These are phyloP conservation scores for Candida railenensis DNA, from an alignment of 805 yeast genomes.

Conservation along the genomic window DNA sequence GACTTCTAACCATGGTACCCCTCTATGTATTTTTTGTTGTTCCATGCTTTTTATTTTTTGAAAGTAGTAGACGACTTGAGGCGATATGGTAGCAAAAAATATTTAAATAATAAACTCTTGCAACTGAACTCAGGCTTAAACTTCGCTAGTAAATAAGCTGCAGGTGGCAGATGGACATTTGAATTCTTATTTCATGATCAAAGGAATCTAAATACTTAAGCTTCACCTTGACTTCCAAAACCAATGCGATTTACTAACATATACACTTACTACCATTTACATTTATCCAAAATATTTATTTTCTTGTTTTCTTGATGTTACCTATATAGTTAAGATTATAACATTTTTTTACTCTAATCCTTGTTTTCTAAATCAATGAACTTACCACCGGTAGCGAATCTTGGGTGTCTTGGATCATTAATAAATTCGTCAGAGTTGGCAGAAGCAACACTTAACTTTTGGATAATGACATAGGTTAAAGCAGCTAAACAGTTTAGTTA, in stretches of 20 bases:
- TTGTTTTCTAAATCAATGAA: conserved; percentile 28
- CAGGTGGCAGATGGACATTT: too few relatives aligned
- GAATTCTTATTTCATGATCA: too few relatives aligned
- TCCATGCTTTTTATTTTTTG: too few relatives aligned
- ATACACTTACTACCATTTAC: background rate
- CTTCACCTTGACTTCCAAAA: background rate
- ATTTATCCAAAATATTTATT: background rate
- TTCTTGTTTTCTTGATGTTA: background rate
- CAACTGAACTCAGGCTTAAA: too few relatives aligned
- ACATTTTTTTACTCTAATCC: conserved; percentile 13
- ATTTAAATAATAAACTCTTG: too few relatives aligned
- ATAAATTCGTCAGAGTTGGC: conserved; percentile 76
- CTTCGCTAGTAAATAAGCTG: too few relatives aligned
- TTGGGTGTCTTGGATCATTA: conserved; percentile 96
- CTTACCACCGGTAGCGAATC: conserved; percentile 59
- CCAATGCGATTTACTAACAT: background rate
- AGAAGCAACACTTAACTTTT: conserved; percentile 67
- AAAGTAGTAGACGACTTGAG: too few relatives aligned
- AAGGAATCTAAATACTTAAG: too few relatives aligned
- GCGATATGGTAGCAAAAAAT: too few relatives aligned
- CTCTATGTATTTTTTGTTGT: too few relatives aligned
- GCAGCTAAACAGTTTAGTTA: conserved; percentile 36
- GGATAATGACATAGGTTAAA: conserved; percentile 66
- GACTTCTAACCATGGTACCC: too few relatives aligned
- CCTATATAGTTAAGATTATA: too few relatives aligned